Conservation (phyloP, 768 basidiomycete species). For the Macrolepiota dolichaula region DNA sequence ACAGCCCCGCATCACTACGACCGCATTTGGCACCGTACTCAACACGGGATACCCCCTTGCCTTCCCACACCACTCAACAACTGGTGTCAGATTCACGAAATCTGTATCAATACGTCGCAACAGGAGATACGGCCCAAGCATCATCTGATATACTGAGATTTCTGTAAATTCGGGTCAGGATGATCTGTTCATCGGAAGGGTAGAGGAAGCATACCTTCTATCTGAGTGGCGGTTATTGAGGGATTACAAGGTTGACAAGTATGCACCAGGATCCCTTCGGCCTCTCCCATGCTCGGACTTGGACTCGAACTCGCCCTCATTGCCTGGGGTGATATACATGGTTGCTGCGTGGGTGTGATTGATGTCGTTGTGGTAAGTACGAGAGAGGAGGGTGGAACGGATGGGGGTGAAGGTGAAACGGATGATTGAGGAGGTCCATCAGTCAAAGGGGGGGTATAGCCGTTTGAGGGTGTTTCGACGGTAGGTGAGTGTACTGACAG, state of each 20-base stretch:
- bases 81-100: slow-evolving; percentile 69
- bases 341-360: slow-evolving; percentile 3
- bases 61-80: slow-evolving; percentile 27
- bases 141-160: slow-evolving; percentile 73
- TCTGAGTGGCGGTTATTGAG: slow-evolving; percentile 60
- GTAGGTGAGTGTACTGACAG: slow-evolving; percentile 10
- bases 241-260: slow-evolving; percentile 64
- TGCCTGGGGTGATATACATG: slow-evolving; percentile 39
- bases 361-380: slow-evolving; percentile 19
- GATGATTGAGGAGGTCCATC: slow-evolving; percentile 12
- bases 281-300: slow-evolving; percentile 14
- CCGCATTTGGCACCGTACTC: slow-evolving; percentile 42
- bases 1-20: slow-evolving; percentile 49
- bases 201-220: slow-evolving; percentile 52
- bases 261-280: slow-evolving; percentile 50
- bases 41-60: slow-evolving; percentile 26
- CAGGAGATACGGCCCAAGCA: slow-evolving; percentile 49
- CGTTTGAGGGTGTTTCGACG: neutral
- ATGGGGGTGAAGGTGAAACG: slow-evolving; percentile 11
- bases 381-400: slow-evolving; percentile 27
- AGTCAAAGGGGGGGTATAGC: neutral
- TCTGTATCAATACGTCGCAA: slow-evolving; percentile 77
- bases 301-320: slow-evolving; percentile 29
- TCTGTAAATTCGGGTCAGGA: slow-evolving; percentile 34
- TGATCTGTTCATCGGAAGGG: neutral